Conservation (phyloP, 1,139 yeast species). For the Hanseniaspora sp. region DNA sequence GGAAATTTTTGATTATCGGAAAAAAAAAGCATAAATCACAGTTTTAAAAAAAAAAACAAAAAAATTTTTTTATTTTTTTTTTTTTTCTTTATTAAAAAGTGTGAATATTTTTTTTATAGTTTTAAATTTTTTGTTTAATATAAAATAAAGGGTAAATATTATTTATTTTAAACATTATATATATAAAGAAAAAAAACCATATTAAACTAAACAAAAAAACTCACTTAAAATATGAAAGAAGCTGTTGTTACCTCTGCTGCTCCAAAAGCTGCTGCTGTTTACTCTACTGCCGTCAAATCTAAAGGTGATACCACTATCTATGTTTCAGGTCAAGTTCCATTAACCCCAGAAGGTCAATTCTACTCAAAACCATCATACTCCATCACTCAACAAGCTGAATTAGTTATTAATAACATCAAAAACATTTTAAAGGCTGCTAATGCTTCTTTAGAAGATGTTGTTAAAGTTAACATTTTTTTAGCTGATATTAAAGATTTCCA, state of each 20-base stretch:
- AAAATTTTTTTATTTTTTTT: too few relatives aligned
- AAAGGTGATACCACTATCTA: conserved; percentile 50
- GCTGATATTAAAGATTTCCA: conserved; percentile 78
- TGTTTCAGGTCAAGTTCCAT: conserved; percentile 92
- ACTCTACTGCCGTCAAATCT: conserved; percentile 85
- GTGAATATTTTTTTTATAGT: background rate
- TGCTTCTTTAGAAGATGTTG: conserved; percentile 69
- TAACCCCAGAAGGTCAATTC: conserved; percentile 71
- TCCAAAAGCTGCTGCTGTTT: conserved; percentile 92
- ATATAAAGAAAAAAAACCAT: too few relatives aligned
- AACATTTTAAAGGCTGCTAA: conserved; percentile 71
- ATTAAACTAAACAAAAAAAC: background rate
- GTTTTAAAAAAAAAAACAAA: background rate
- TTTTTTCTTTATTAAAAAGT: background rate
- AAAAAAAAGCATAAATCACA: background rate
- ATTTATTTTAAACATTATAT: too few relatives aligned
- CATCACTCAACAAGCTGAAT: conserved; percentile 75
- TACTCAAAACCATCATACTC: conserved; percentile 45
- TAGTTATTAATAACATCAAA: conserved; percentile 64
- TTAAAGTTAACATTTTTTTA: conserved; percentile 77
- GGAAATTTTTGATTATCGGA: background rate
- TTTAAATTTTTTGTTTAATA: too few relatives aligned
- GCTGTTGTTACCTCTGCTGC: conserved; percentile 53
- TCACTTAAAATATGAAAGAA: conserved; percentile 20
- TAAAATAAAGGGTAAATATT: too few relatives aligned